These are phyloP conservation scores for Aspergillus pseudoviridinutans DNA, from an alignment of 2,329 filamentous ascomycete species.

Conservation along the genomic window DNA sequence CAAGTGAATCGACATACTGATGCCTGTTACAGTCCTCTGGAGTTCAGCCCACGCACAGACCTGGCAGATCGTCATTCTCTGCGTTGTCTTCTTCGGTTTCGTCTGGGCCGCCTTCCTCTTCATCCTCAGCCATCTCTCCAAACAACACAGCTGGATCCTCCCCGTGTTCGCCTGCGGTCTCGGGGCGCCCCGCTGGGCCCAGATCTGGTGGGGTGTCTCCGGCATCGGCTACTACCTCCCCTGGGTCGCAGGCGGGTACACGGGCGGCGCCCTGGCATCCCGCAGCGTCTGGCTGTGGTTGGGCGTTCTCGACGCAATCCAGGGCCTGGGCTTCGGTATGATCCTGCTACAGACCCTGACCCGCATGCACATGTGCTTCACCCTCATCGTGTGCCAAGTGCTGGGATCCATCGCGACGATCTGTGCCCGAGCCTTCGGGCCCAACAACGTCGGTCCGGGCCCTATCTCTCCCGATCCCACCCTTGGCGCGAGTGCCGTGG, in stretches of 20 bases:
- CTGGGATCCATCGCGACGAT: conserved; percentile 60
- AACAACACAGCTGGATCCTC: conserved; percentile 60
- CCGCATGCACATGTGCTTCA: conserved; percentile 59
- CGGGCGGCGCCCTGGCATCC: conserved; percentile 52
- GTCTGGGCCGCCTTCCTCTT: conserved; percentile 49
- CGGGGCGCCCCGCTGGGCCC: conserved; percentile 60
- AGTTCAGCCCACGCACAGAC: conserved; percentile 50
- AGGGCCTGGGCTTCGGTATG: conserved; percentile 64
- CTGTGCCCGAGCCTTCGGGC: conserved; percentile 55
- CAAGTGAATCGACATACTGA: neutral
- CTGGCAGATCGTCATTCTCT: conserved; percentile 57
- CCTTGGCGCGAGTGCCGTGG: conserved; percentile 42
- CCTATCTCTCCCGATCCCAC: conserved; percentile 59
- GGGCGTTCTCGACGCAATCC: conserved; percentile 59
- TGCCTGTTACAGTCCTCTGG: conserved; percentile 46
- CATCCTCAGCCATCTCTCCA: conserved; percentile 52
- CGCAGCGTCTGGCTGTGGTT: conserved; percentile 63
- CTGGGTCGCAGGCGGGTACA: conserved; percentile 52
- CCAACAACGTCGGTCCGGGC: conserved; percentile 57
- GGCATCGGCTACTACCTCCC: conserved; percentile 59
- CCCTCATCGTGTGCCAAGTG: conserved; percentile 56
- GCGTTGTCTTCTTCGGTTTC: conserved; percentile 46
- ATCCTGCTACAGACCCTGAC: conserved; percentile 62
- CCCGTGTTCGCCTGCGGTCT: conserved; percentile 65
- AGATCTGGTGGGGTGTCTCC: conserved; percentile 62